Evolutionary conservation across 306 rosid species (phyloP), one percentile per base, ranked within the genome.

Genomic region (Benincasa hispida): DNA sequence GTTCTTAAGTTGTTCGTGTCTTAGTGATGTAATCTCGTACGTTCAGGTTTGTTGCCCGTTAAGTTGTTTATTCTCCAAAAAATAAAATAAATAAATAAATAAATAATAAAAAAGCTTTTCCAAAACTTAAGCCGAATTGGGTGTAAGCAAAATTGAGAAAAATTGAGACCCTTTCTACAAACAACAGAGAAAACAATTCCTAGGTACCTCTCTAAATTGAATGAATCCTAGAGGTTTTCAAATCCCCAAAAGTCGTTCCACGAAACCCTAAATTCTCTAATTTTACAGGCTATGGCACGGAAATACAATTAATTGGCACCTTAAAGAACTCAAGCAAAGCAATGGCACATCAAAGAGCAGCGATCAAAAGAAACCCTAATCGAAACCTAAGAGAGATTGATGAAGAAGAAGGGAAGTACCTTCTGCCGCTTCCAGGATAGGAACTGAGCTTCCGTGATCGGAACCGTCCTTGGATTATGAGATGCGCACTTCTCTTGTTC

Each of bases 341-440:
- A n/a, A 61, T 25, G 42, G 19, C 41, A 83, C 61, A 11, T 5
- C 18, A 21, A 25, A 54, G 8, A 34, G 45, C 62, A 37, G 27
- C 22, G 80, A 39, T 3, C 10, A n/a, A 70, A 25, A 24, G 50
- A 41, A 84, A 79, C 82, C 84, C 81, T 79, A 82, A 79, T 34
- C 41, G 32, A 30, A 35, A 75, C 37, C 4, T 14, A 28, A 67
- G 34, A 30, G 17, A 42, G 55, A 72, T 0, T 14, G 30, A 61
- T 61, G 42, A 7, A 61, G 41, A 34, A 70, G 48, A 57, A 62
- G 37, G 35, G 10, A 21, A 63, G 45, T 3, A 94, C 98, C 93
- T 91, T 91, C 24, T 87, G 93, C 79, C 85, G 88, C 84, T 94
- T 94, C 98, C 96, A 92, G 10, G 89, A 82, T 68, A 91, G 90